Evolutionary conservation across 257 asterid species (phyloP).

Genomic region (Solanum chaucha): DNA sequence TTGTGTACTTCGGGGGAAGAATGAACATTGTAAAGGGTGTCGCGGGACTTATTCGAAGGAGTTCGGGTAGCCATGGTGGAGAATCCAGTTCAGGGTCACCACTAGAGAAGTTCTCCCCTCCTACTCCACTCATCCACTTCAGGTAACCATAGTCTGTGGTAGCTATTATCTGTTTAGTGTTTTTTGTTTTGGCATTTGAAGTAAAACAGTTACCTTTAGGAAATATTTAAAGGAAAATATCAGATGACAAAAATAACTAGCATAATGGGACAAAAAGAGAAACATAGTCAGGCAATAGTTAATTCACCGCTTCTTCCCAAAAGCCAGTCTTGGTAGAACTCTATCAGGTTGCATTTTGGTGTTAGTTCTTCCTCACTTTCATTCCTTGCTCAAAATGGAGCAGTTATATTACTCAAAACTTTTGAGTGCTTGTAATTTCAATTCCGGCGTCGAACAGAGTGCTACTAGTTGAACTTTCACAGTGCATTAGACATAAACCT

Average conservation of each 20-base stretch:
- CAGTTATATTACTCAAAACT: not conserved
- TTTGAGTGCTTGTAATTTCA: not conserved
- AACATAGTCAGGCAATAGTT: not conserved
- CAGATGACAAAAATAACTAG: not conserved
- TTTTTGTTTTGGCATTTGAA: not conserved
- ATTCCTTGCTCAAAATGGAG: not conserved
- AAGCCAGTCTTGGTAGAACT: not conserved
- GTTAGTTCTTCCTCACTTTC: not conserved
- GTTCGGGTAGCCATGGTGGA: conserved; percentile 57
- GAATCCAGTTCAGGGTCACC: conserved; percentile 38
- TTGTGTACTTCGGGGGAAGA: conserved; percentile 23
- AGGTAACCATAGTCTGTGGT: conserved; percentile 28
- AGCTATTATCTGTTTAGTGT: not conserved
- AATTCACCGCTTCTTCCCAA: not conserved
- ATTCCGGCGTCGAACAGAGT: not conserved
- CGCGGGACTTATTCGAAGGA: conserved; percentile 84
- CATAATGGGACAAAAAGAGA: not conserved
- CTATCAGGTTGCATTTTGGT: not conserved
- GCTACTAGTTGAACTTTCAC: not conserved
- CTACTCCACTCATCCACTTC: conserved; percentile 52
- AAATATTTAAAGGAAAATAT: not conserved
- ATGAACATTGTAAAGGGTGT: conserved; percentile 96
- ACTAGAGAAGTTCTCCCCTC: conserved; percentile 55
- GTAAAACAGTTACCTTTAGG: not conserved
- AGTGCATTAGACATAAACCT: not conserved